A percentile compares a stretch with the other conserved stretches of the same genome.
phyloP scores from a whole-genome alignment of 2,329 filamentous ascomycete species.

The Fusarium ambrosium region DNA sequence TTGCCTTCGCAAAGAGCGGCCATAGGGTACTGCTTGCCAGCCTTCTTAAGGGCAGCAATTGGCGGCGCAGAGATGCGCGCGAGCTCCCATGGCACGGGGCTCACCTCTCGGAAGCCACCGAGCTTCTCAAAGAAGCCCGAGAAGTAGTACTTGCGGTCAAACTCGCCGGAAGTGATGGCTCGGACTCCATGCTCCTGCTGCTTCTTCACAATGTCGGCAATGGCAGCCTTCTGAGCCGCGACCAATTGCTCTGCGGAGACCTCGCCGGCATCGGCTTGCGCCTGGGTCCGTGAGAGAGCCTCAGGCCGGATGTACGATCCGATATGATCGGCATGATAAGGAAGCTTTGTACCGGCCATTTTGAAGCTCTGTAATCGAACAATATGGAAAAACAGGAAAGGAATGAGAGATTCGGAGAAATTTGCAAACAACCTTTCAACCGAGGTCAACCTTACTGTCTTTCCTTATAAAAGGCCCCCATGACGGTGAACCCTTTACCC shows the following conservation, averaged over 20 bases:
- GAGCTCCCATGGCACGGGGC: slow-evolving; percentile 56
- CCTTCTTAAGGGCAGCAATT: slow-evolving; percentile 55
- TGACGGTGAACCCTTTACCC: slow-evolving; percentile 22
- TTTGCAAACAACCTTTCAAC: slow-evolving; percentile 10
- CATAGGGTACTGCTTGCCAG: slow-evolving; percentile 56
- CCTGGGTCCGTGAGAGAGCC: slow-evolving; percentile 67
- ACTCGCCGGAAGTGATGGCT: slow-evolving; percentile 78
- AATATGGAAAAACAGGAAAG: background rate
- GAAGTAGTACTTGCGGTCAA: slow-evolving; percentile 66
- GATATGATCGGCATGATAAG: slow-evolving; percentile 80
- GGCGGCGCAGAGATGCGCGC: slow-evolving; percentile 55
- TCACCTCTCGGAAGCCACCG: slow-evolving; percentile 55
- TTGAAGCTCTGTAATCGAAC: background rate
- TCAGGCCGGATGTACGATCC: slow-evolving; percentile 78
- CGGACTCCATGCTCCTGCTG: slow-evolving; percentile 74
- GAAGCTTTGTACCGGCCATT: slow-evolving; percentile 53
- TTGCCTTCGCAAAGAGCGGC: slow-evolving; percentile 58
- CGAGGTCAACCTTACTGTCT: slow-evolving; percentile 14
- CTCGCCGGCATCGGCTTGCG: slow-evolving; percentile 63
- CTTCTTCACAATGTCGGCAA: slow-evolving; percentile 73
- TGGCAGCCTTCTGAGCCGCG: slow-evolving; percentile 71
- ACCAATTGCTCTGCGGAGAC: slow-evolving; percentile 59
- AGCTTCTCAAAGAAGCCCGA: slow-evolving; percentile 64
- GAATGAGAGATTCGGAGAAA: background rate
- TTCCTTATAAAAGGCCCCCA: slow-evolving; percentile 32